Percentiles rank a stretch among this genome's conserved stretches.
These are phyloP conservation scores for Gaultheria prostrata DNA, from an alignment of 148 eudicot species.

Conservation along the genomic window DNA sequence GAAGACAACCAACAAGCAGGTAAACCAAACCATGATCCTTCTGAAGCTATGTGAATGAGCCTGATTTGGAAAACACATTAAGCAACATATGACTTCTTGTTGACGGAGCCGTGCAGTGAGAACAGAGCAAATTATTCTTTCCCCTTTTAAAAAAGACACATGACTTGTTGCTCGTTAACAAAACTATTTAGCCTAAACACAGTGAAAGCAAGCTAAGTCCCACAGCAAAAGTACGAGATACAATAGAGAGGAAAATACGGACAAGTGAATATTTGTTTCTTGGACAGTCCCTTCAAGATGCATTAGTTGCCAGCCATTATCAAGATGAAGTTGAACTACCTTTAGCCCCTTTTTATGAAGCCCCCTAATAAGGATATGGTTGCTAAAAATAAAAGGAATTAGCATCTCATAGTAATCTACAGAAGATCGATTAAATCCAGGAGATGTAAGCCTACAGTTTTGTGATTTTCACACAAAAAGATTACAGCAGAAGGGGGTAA, in stretches of 20 bases:
- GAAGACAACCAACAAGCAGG: not conserved
- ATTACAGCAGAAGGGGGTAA: not conserved
- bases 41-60: not conserved
- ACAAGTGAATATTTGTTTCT: not conserved
- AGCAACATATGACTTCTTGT: not conserved
- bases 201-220: not conserved
- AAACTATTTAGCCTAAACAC: not conserved
- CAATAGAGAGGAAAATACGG: not conserved
- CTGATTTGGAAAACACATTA: not conserved
- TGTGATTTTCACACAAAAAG: not conserved
- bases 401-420: not conserved
- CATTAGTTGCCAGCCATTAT: not conserved
- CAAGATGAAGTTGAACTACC: not conserved
- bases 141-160: no score
- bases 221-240: not conserved
- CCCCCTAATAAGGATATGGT: not conserved
- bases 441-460: not conserved
- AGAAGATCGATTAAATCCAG: not conserved
- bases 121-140: no score
- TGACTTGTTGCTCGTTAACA: no score
- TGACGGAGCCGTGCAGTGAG: no score
- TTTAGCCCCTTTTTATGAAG: not conserved
- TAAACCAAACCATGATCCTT: not conserved
- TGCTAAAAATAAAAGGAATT: not conserved
- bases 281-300: not conserved